phyloP scores from a whole-genome alignment of 495 filamentous ascomycete species.

The Pyrenopolyporus hunteri region DNA sequence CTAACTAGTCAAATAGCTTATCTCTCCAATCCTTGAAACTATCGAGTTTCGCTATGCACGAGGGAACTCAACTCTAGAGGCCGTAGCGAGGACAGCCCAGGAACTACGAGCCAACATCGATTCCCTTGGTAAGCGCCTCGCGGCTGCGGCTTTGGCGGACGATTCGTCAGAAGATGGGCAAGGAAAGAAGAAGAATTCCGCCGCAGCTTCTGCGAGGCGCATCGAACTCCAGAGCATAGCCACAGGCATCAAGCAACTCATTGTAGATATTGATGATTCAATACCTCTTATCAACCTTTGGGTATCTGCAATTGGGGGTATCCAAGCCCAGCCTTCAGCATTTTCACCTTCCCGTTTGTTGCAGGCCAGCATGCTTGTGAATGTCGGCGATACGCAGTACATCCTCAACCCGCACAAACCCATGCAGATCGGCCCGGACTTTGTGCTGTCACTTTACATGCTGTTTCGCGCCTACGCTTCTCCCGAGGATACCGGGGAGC shows the following conservation, averaged over 20 bases:
- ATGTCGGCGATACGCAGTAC: slow-evolving; percentile 86
- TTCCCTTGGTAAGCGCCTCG: slow-evolving; percentile 76
- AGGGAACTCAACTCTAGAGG: slow-evolving; percentile 93
- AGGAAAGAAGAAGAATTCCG: slow-evolving; percentile 52
- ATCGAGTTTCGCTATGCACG: slow-evolving; percentile 50
- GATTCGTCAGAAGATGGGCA: slow-evolving; percentile 55
- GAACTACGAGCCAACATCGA: slow-evolving; percentile 88
- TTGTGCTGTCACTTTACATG: slow-evolving; percentile 94
- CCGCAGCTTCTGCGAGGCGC: slow-evolving; percentile 45
- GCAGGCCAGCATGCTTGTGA: slow-evolving; percentile 93
- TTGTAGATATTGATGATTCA: slow-evolving; percentile 85
- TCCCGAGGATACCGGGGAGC: slow-evolving; percentile 43
- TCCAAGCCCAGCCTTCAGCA: slow-evolving; percentile 48
- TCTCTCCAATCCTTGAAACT: slow-evolving; percentile 42
- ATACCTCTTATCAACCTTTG: slow-evolving; percentile 94
- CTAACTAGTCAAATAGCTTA: slow-evolving; percentile 25
- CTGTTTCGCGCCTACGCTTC: slow-evolving; percentile 79
- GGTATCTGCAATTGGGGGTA: slow-evolving; percentile 92
- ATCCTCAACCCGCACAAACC: slow-evolving; percentile 64
- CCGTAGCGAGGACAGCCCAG: slow-evolving; percentile 84
- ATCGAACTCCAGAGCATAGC: slow-evolving; percentile 74
- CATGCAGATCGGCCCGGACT: slow-evolving; percentile 87
- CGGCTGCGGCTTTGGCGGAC: slow-evolving; percentile 73
- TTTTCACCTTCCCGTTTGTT: slow-evolving; percentile 85
- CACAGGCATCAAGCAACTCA: slow-evolving; percentile 74